Base-by-base conservation (phyloP, 768 basidiomycete genomes). In the Cystofilobasidium bisporidii region DNA sequence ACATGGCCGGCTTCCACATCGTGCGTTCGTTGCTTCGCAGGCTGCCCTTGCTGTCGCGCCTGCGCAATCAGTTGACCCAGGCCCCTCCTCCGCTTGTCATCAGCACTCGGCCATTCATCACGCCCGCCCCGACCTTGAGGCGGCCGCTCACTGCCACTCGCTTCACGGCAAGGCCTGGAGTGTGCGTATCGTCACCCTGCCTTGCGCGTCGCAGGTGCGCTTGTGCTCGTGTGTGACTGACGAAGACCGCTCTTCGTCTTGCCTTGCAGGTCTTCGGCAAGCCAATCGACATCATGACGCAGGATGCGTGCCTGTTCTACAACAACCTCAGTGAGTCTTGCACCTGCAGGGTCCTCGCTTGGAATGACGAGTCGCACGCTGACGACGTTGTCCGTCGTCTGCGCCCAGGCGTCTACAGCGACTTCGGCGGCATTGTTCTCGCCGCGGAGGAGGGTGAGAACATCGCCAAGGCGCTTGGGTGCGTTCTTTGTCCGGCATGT, bases 131-230 rank as follows among this genome's bases (percentile, higher is more conserved):
- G 71, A 72, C 12, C 26, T 73, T 20, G n/a, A 72, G 20, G 65
- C 71, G 26, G 63, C 66, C 24, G 69, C 66, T 4, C 72, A 73
- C 67, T 73, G 71, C 47, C 72, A 73, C 65, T 66, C 63, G 40
- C 43, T 73, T 18, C 50, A 73, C 59, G 72, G 71, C 41, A 72
- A 72, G 50, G 71, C 72, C 5, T 73, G 71, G 71, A 70, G 68
- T 4, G 63, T 66, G 11, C 38, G 61, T 20, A n/a, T n/a, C n/a
- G n/a, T n/a, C n/a, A n/a, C n/a, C 36, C 24, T 30, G 32, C 33
- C 14, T 12, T 62, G 14, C 63, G 17, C 64, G 41, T 28, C 28
- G n/a, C n/a, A n/a, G n/a, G n/a, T 58, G 12, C 20, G 41, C 41
- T 11, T 43, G 11, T 43, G 11, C 41, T 43, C 20, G 11, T 20